Evolutionary conservation across 148 eudicot species (phyloP).

Genomic region (Suaeda aralocaspica): DNA sequence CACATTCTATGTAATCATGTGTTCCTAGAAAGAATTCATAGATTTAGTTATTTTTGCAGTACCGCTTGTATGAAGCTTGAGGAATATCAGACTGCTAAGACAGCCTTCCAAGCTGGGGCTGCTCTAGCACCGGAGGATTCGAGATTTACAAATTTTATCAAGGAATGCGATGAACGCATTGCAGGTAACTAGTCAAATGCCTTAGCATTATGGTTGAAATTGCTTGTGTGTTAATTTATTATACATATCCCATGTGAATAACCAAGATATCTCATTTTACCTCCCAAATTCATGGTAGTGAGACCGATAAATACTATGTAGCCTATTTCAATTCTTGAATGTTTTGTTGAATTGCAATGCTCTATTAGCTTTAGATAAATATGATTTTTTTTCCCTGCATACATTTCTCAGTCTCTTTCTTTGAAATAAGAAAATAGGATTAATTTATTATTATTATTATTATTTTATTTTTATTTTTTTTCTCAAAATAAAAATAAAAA

Average conservation of each 20-base stretch:
- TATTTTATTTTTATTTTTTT: background rate
- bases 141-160: conserved; percentile 68
- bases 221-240: background rate
- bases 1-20: background rate
- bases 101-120: conserved; percentile 73
- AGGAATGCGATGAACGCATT: conserved; percentile 74
- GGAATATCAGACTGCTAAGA: conserved; percentile 88
- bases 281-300: background rate
- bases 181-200: conserved; percentile 56
- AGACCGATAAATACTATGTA: background rate
- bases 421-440: background rate
- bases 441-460: background rate
- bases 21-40: background rate
- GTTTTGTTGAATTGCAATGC: background rate
- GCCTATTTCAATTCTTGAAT: background rate
- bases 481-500: too few species aligned
- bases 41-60: conserved; percentile 27
- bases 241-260: background rate
- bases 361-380: too few species aligned
- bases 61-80: conserved; percentile 84
- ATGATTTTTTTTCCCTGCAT: background rate
- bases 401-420: background rate
- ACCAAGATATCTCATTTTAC: background rate
- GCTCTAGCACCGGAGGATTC: conserved; percentile 63
- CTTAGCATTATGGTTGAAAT: background rate